Percentiles rank a stretch among this genome's conserved stretches.
Conservation (phyloP, 208 protist species). For the Strigomonas culicis region DNA sequence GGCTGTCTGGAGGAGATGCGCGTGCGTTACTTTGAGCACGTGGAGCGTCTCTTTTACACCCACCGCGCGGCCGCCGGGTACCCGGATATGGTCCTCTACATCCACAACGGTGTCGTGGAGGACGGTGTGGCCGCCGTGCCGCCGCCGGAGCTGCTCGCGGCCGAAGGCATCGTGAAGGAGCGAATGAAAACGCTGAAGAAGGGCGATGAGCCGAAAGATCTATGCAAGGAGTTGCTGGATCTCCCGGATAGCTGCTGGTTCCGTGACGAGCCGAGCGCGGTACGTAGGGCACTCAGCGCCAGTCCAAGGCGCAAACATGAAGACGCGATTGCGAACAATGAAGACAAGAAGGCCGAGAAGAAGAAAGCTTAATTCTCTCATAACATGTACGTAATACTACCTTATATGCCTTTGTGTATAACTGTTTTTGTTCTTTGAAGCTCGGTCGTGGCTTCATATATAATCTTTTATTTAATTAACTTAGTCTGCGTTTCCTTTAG, state of each 20-base stretch:
- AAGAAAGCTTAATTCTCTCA: not conserved
- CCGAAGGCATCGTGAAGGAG: not conserved
- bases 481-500: not conserved
- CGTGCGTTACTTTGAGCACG: constrained; percentile 45
- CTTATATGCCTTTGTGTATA: not conserved
- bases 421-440: not conserved
- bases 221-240: no score
- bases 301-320: not conserved
- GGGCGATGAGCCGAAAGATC: no score
- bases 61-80: constrained; percentile 54
- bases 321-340: not conserved
- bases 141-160: not conserved
- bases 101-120: constrained; percentile 44
- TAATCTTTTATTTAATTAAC: not conserved
- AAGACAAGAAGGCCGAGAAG: not conserved
- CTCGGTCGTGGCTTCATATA: not conserved
- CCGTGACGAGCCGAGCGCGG: not conserved
- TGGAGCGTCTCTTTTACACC: constrained; percentile 56
- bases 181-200: not conserved
- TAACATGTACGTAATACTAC: no score
- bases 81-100: constrained; percentile 51
- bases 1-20: constrained; percentile 38
- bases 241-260: not conserved
- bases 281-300: not conserved
- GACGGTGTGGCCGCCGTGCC: constrained; percentile 13